Conservation (phyloP, 805 yeast genomes). For the Kodamaea restingae region DNA sequence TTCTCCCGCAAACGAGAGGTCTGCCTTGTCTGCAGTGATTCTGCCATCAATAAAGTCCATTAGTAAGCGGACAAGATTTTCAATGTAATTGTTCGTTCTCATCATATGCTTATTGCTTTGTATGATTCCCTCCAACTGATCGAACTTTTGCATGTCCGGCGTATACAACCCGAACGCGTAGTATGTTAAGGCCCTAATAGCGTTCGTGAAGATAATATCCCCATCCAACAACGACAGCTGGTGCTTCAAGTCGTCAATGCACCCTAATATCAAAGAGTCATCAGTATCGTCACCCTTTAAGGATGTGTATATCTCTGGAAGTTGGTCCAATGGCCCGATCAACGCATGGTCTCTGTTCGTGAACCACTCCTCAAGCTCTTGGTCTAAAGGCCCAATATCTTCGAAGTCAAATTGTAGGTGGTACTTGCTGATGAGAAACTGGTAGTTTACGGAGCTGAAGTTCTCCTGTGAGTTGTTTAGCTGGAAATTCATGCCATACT, state of each 20-base stretch:
- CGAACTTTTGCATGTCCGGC: slow-evolving; percentile 9
- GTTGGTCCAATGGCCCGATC: slow-evolving; percentile 17
- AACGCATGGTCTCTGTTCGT: slow-evolving; percentile 26
- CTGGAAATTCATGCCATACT: slow-evolving; percentile 4
- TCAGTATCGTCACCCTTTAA: slow-evolving; percentile 7
- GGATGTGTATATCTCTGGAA: slow-evolving; percentile 9
- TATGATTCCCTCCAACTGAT: slow-evolving; percentile 16
- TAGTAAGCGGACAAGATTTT: slow-evolving; percentile 10
- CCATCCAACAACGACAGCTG: slow-evolving; percentile 1
- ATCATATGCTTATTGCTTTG: slow-evolving; percentile 9
- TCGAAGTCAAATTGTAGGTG: slow-evolving; percentile 27
- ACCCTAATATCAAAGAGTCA: neutral
- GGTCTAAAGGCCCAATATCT: slow-evolving; percentile 24
- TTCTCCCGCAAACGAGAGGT: slow-evolving; percentile 1
- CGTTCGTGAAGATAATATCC: slow-evolving; percentile 7
- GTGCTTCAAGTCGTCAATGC: slow-evolving; percentile 4
- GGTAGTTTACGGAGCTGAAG: slow-evolving; percentile 16
- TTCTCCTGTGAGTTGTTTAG: slow-evolving; percentile 11
- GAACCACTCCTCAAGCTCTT: slow-evolving; percentile 40
- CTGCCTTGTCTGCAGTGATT: slow-evolving; percentile 2
- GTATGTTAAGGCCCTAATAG: slow-evolving; percentile 18
- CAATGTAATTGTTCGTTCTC: slow-evolving; percentile 1
- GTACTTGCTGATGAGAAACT: slow-evolving; percentile 29
- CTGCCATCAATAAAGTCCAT: slow-evolving; percentile 9
- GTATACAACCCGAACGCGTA: slow-evolving; percentile 25